Base-by-base conservation (phyloP, 306 rosid genomes). In the Coriaria nepalensis region DNA sequence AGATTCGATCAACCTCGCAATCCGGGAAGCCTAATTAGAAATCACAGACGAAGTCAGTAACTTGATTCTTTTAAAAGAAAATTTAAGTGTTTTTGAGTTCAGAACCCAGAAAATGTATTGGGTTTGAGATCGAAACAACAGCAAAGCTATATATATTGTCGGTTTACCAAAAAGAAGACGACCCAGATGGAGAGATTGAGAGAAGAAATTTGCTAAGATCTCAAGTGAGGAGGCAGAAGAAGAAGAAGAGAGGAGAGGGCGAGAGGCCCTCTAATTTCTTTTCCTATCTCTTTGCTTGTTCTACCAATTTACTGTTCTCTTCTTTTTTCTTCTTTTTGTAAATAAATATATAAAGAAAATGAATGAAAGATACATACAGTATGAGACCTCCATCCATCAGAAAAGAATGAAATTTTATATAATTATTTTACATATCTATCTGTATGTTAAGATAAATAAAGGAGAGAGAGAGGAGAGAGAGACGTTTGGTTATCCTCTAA, bases 221-320 rank as follows among this genome's bases (percentile, higher is more conserved):
- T 77, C 74, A 71, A 77, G 70, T 73, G 70, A 80, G 57, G 80
- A 80, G 29, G 3, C 29, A 20, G 3, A 20, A 20, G 29, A 20
- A 20, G 29, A 69, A 76, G 75, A 75, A 42, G 68, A 57, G 77
- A 61, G 70, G 75, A 79, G 94, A 87, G 94, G 83, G 96, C 96
- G 68, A 66, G 60, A 73, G 84, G 81, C 82, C 93, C 87, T 76
- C 79, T 61, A 20, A 20, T 20, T 20, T 71, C 59, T 63, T 60
- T 46, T 37, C 39, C 58, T 48, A 51, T 29, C 56, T 47, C 42
- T 55, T 49, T 52, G 45, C 50, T 64, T 60, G 60, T 61, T 64
- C 60, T 59, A 49, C 51, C 66, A 73, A 71, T 9, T 70, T 63
- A 68, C 55, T 64, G 76, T 76, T 71, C 68, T 6, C 36, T 52